Base-by-base conservation (phyloP, 371 early-diverging fungal species). In the Rhizopus arrhizus region DNA sequence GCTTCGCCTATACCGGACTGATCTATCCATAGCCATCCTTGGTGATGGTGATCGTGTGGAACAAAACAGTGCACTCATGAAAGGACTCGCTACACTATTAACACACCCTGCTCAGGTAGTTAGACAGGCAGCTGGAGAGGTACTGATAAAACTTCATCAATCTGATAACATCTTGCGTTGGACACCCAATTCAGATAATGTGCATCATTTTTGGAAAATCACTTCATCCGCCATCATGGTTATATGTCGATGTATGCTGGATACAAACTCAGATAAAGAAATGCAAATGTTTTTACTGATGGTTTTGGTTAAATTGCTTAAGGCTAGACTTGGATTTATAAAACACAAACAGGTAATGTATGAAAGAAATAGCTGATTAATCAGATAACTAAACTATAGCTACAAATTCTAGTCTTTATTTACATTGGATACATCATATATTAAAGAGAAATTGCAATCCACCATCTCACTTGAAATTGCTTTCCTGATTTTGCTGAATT, bases 401-500 rank as follows among this genome's bases (percentile, higher is more conserved):
- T 35, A 11, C 34, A 34, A 49, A 59, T 56, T 65, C 56, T 61
- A 58, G 59, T 34, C 55, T 70, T 0, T 59, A 11, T 33, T 59
- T 13, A 59, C 48, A 16, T 53, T 71, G 50, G 75, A 83, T 56
- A 88, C 82, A 3, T 69, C 83, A 10, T 81, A 82, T 45, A 77
- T 81, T 11, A 81, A 83, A 5, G 92, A 92, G 62, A 70, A 91
- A 38, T 66, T 88, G 13, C 84, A 85, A 35, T 86, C 92, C 7
- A 80, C 83, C 40, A 84, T 89, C 5, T 85, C 90, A 4, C 66
- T 93, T 41, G 95, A 94, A 67, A 84, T 89, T 28, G 83, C 90
- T 5, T 73, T 93, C 13, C 69, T 91, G 6, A 86, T 93, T 5
- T 75, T 88, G n/a, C 66, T 94, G 22, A 91, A 91, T 58, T 89